Evolutionary conservation across 495 filamentous ascomycete species (phyloP), one percentile per base, ranked within the genome.

Genomic region (Arthonia radiata): DNA sequence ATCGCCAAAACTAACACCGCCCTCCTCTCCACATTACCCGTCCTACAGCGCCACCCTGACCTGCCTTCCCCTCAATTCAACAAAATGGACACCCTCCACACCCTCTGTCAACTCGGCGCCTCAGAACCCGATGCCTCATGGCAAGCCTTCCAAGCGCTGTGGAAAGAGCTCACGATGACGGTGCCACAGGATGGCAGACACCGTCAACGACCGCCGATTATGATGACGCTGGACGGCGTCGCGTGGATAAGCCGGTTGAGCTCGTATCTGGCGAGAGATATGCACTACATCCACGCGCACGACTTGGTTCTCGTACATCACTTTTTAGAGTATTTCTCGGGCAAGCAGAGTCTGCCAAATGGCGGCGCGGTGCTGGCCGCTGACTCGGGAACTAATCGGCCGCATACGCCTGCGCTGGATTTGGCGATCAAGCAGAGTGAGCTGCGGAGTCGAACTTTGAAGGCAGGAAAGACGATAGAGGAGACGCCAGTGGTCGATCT

Each of bases 281-380:
- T 60, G 38, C 54, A 75, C 28, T 61, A 50, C 12, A 74, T 97
- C 39, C 86, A 97, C 56, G 60, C 86, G 11, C 78, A 90, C 49
- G 71, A 92, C 39, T 58, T 97, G 16, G 57, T 62, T 5, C 55
- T 91, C 21, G 57, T 86, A 14, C 56, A 61, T n/a, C 59, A 71
- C 29, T 93, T 89, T 51, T 41, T 72, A 14, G 63, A 68, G 8
- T 55, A 67, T 30, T 56, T 97, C 7, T 52, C 56, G 30, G 76
- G 76, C 17, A 38, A 41, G 27, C 40, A 33, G 2, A 23, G 39
- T 15, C 59, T 94, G 25, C 56, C 67, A 12, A 78, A 79, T 39
- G 83, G 86, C 30, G 81, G 80, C 31, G 56, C 68, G 14, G 49
- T 94, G 8, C 47, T 90, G 5, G 79, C 71, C 31, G 64, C 81